phyloP scores from a whole-genome alignment of 768 basidiomycete species.

The Hortiboletus flavorubellus region DNA sequence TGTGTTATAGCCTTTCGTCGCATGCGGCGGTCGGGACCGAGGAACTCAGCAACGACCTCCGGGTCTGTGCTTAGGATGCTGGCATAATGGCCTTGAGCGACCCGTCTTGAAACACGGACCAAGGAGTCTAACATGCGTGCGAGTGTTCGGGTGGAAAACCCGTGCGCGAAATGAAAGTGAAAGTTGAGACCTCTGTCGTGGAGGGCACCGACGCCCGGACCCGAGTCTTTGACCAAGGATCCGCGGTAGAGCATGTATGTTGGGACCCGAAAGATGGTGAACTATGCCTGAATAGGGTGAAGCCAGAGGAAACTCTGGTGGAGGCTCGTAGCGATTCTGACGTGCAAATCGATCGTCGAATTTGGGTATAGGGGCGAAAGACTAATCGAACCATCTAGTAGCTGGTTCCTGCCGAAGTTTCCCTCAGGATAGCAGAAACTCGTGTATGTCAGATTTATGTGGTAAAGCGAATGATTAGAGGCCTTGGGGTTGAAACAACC shows the following conservation, averaged over 20 bases:
- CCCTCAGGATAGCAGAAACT: conserved; percentile 71
- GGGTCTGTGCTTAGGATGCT: conserved; percentile 61
- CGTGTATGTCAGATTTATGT: conserved; percentile 26
- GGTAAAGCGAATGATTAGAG: conserved; percentile 90
- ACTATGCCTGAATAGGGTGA: conserved; percentile 88
- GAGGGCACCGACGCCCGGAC: conserved; percentile 74
- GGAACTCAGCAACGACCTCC: no score
- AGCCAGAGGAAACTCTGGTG: conserved; percentile 97
- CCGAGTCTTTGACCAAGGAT: conserved; percentile 67
- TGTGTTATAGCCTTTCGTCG: no score
- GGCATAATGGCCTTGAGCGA: conserved; percentile 77
- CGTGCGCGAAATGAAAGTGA: conserved; percentile 69
- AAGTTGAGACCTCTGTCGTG: conserved; percentile 59
- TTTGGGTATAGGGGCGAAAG: conserved; percentile 96
- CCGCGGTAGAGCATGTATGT: conserved; percentile 80
- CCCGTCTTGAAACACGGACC: conserved; percentile 84
- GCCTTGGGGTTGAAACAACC: conserved; percentile 86
- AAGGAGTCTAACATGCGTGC: conserved; percentile 84
- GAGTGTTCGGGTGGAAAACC: conserved; percentile 74
- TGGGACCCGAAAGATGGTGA: conserved; percentile 90
- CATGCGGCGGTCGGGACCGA: no score
- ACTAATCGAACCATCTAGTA: conserved; percentile 95
- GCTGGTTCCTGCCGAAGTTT: conserved; percentile 92
- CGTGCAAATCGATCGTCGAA: conserved; percentile 95
- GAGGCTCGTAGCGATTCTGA: conserved; percentile 95